Evolutionary conservation across 305 asterid genomes (phyloP).

Genomic region (Solanum hybrid): DNA sequence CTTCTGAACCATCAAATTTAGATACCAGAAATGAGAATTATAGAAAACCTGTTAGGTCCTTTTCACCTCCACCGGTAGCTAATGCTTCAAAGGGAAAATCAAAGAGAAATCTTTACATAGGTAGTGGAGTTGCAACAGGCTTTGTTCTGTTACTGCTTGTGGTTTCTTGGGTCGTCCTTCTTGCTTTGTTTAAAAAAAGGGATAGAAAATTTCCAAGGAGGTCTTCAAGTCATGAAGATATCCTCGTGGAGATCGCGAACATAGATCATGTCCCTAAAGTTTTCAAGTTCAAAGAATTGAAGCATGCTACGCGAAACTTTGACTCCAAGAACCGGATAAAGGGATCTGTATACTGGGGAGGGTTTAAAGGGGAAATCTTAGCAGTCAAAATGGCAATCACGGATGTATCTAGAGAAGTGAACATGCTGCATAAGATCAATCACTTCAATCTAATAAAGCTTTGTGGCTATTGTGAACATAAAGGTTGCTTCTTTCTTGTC

Average conservation of each 20-base stretch:
- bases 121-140: conserved; percentile 25
- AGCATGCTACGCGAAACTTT: conserved; percentile 36
- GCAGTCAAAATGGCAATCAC: conserved; percentile 30
- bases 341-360: conserved; percentile 35
- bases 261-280: conserved; percentile 31
- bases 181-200: conserved; percentile 16
- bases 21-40: not conserved
- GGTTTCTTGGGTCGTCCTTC: conserved; percentile 12
- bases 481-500: conserved; percentile 30
- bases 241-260: conserved; percentile 42
- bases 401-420: conserved; percentile 30
- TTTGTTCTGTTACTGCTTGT: conserved; percentile 22
- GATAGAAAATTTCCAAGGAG: not conserved
- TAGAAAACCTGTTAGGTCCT: not conserved
- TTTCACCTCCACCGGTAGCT: conserved; percentile 9
- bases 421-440: conserved; percentile 37
- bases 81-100: conserved; percentile 9
- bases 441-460: conserved; percentile 54
- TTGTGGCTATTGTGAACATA: conserved; percentile 40
- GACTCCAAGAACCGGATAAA: conserved; percentile 28
- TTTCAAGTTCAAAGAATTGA: conserved; percentile 34
- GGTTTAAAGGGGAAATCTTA: conserved; percentile 24
- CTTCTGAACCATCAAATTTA: conserved; percentile 26
- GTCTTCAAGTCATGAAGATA: conserved; percentile 16
- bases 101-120: conserved; percentile 15